Evolutionary conservation across 2,329 filamentous ascomycete species (phyloP).

Genomic region (Aschersonia sp.): DNA sequence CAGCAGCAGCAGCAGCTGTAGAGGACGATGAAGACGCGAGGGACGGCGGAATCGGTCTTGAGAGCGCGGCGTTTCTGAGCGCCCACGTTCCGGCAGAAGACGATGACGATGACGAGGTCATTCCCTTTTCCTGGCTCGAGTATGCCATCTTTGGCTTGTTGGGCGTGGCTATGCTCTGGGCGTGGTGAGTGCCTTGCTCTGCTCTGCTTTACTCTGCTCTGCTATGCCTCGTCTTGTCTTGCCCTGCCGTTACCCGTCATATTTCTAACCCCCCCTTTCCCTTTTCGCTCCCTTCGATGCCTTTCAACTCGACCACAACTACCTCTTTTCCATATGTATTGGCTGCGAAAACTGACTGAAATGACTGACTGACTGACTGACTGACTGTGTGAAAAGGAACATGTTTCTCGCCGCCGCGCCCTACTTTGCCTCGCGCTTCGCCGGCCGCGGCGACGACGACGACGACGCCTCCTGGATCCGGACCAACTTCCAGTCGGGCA

Average conservation of each 20-base stretch:
- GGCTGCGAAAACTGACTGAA: neutral
- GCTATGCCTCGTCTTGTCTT: no score
- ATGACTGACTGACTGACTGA: neutral
- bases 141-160: slow-evolving; percentile 76
- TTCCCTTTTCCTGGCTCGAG: slow-evolving; percentile 68
- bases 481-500: slow-evolving; percentile 76
- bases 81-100: no score
- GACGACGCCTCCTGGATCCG: slow-evolving; percentile 41
- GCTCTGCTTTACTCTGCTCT: neutral
- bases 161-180: slow-evolving; percentile 92
- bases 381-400: slow-evolving; percentile 43
- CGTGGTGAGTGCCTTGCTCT: slow-evolving; percentile 48
- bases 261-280: neutral
- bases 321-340: no score
- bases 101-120: slow-evolving; percentile 19
- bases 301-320: neutral
- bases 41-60: neutral
- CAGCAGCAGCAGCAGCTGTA: no score
- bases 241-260: no score
- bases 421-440: slow-evolving; percentile 79
- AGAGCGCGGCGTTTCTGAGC: neutral
- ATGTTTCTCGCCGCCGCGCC: slow-evolving; percentile 95
- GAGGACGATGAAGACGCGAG: no score
- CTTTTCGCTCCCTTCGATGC: neutral
- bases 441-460: slow-evolving; percentile 20